Evolutionary conservation across 148 eudicot genomes (phyloP), one percentile per base, ranked within the genome.

Genomic region (Tetragonia tetragonoides): DNA sequence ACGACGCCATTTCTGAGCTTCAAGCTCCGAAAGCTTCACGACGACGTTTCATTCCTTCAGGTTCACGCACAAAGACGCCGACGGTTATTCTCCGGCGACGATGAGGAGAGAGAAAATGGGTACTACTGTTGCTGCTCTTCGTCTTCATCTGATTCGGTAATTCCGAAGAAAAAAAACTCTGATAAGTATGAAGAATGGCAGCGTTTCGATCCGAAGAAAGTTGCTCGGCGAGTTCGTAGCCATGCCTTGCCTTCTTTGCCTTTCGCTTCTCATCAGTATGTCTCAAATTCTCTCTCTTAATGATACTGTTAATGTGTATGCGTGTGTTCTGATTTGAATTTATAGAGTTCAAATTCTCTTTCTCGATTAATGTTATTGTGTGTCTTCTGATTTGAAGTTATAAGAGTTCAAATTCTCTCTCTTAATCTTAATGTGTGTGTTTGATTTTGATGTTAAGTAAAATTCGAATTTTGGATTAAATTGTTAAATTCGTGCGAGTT

Each of bases 201-300:
- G 17, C 76, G 66, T 16, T 81, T 87, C 75, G 88, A 86, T 78
- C 24, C 80, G 69, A 87, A 80, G 56, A 89, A 70, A 76, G 73
- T 20, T 63, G 56, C 23, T 44, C 75, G 83, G 7, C 79, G 85
- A 66, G 83, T 68, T 57, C 86, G 91, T 21, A 79, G 78, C 53
- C 91, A 83, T 57, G 86, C 91, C 10, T 77, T 86, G 56, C 91
- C 96, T 78, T 89, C 90, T 76, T 76, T 83, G 90, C 89, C 93
- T 56, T 93, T 93, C 62, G 80, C 90, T 17, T 78, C 91, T 65
- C 78, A 83, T 72, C 85, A 78, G 95, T 91, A 80, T 5, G 87
- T 60, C 18, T 51, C 7, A 10, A 10, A 15, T 51, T 23, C 21
- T 77, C n/a, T 49, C 2, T 39, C 8, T 10, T 66, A 8, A 67